phyloP scores from a whole-genome alignment of 768 basidiomycete genomes.

The Strobilomyces echinocephalus region DNA sequence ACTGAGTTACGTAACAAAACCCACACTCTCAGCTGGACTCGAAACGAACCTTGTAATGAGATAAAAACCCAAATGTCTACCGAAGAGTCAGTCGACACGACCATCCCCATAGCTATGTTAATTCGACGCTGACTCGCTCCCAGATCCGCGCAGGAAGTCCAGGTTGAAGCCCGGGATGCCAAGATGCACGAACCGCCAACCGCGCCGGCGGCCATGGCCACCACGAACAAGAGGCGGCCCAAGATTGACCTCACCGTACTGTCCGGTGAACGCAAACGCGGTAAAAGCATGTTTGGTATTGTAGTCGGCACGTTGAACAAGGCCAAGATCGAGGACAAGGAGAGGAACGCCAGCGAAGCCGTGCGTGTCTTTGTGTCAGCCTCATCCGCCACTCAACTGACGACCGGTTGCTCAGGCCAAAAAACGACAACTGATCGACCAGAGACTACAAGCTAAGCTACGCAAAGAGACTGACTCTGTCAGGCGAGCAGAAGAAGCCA shows the following conservation, averaged over 20 bases:
- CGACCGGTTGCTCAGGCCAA: slow-evolving; percentile 52
- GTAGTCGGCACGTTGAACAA: slow-evolving; percentile 80
- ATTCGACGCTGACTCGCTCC: slow-evolving; percentile 5
- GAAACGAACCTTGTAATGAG: background rate
- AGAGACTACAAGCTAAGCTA: slow-evolving; percentile 80
- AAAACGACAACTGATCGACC: slow-evolving; percentile 78
- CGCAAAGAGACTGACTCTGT: slow-evolving; percentile 83
- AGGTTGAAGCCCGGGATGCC: slow-evolving; percentile 28
- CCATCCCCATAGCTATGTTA: background rate
- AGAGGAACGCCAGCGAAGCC: slow-evolving; percentile 80
- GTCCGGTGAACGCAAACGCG: slow-evolving; percentile 69
- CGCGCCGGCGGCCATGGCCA: slow-evolving; percentile 42
- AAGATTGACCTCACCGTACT: slow-evolving; percentile 59
- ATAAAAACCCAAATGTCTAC: slow-evolving; percentile 42
- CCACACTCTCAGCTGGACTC: background rate
- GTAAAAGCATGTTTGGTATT: slow-evolving; percentile 85
- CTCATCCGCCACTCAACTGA: slow-evolving; percentile 6
- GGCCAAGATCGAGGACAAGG: slow-evolving; percentile 83
- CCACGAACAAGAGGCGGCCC: slow-evolving; percentile 59
- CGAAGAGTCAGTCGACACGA: slow-evolving; percentile 42
- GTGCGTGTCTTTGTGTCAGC: slow-evolving; percentile 36
- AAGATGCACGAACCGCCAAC: slow-evolving; percentile 39
- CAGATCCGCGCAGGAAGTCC: slow-evolving; percentile 31
- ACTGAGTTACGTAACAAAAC: slow-evolving; percentile 18
- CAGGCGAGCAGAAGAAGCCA: slow-evolving; percentile 79